A percentile compares a stretch with the other conserved stretches of the same genome.
Conservation (phyloP, 257 asterid genomes). For the Solanum gandarillasii region DNA sequence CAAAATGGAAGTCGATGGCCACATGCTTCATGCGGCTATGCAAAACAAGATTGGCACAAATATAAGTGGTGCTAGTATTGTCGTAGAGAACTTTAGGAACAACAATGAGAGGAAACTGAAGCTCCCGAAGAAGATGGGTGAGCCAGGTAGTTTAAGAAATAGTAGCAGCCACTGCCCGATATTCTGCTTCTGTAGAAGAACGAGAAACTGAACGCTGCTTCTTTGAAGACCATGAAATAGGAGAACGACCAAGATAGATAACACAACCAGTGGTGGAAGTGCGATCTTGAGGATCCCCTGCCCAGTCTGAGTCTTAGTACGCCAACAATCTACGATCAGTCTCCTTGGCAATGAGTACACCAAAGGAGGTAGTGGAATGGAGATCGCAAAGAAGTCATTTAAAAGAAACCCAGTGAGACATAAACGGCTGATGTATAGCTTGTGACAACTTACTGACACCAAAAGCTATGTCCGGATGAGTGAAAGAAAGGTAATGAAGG, state of each 20-base stretch:
- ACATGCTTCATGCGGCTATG: neutral
- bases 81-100: neutral
- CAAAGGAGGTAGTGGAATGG: neutral
- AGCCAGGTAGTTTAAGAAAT: neutral
- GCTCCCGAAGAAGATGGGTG: neutral
- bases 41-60: neutral
- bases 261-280: neutral
- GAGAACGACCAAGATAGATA: neutral
- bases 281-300: neutral
- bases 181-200: neutral
- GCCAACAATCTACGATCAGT: neutral
- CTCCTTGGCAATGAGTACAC: neutral
- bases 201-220: neutral
- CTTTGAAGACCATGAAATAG: neutral
- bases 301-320: neutral
- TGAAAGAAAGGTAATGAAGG: neutral
- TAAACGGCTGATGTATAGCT: neutral
- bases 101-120: neutral
- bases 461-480: neutral
- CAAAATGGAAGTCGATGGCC: neutral
- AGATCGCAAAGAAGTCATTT: neutral
- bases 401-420: neutral
- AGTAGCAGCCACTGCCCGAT: neutral
- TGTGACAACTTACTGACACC: neutral
- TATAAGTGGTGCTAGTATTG: neutral